Base-by-base conservation (phyloP, 2,329 filamentous ascomycete genomes). In the Fusarium dlaminii region DNA sequence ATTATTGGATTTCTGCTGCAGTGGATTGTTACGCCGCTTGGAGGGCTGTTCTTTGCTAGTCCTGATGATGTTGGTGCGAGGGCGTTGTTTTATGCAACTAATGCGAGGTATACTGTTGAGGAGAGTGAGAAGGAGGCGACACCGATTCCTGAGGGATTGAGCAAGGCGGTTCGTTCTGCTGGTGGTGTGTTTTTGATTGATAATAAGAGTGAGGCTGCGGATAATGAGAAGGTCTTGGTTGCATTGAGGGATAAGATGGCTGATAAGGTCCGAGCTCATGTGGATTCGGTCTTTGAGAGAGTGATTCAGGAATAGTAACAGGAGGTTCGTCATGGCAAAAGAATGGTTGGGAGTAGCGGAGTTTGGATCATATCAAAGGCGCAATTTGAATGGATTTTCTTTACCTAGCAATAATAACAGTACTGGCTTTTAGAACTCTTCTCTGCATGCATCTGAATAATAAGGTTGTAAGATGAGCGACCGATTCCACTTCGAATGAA, bases 1-100 rank as follows among this genome's bases (percentile, higher is more conserved):
- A 64, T 78, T 1, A 43, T 63, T 1, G 66, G 68, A 0, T 64
- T 75, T 12, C 17, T 78, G 0, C 46, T 78, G 0, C 72, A 64
- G 5, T 73, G 72, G 61, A 51, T 78, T 42, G 52, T 78, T 3
- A 66, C 64, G 0, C 76, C 76, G 0, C 1, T 78, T 1, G 22
- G 73, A 3, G 72, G 72, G 1, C 4, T 72, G 1, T 49, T 78
- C 1, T 54, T 75, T 8, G 34, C 75, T 12, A 68, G 67, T 15
- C 49, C 68, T 7, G 65, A 76, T 1, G 76, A 79, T 51, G 75
- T 74, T 2, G 77, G 77, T 1, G 71, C 73, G 7, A 36, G 75
- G 22, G 63, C 67, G 3, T 46, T 79, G 2, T 78, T 78, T 30
- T 72, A 76, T 27, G 67, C 70, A 7, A 79, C 77, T 2, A 79